phyloP scores from a whole-genome alignment of 2,329 filamentous ascomycete genomes.

The Curvularia sp. region DNA sequence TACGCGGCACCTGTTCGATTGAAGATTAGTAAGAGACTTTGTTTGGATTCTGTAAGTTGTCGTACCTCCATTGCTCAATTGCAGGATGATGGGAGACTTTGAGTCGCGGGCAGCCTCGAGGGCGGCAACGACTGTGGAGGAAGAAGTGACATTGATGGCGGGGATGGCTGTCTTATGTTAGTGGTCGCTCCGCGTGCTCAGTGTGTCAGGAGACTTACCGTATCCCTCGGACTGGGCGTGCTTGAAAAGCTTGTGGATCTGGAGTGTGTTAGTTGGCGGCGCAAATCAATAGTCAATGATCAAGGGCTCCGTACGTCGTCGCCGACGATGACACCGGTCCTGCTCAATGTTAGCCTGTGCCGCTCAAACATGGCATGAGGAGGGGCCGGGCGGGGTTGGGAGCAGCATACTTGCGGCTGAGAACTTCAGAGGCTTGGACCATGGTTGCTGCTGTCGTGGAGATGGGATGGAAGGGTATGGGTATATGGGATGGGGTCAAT shows the following conservation, averaged over 20 bases:
- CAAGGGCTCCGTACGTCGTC: slow-evolving; percentile 69
- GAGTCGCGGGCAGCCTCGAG: slow-evolving; percentile 94
- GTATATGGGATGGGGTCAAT: not conserved
- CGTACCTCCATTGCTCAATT: slow-evolving; percentile 79
- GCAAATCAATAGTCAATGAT: slow-evolving; percentile 60
- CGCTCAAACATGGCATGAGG: not conserved
- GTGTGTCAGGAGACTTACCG: not conserved
- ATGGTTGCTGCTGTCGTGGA: slow-evolving; percentile 22
- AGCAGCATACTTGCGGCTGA: slow-evolving; percentile 66
- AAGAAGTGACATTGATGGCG: slow-evolving; percentile 73
- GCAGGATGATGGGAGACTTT: slow-evolving; percentile 90
- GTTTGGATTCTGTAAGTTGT: slow-evolving; percentile 57
- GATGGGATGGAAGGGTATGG: not conserved
- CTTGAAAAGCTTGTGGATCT: slow-evolving; percentile 48
- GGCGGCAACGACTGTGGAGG: slow-evolving; percentile 76
- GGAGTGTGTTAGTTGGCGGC: not conserved
- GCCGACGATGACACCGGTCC: slow-evolving; percentile 61
- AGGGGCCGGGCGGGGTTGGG: slow-evolving; percentile 8
- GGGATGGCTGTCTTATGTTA: slow-evolving; percentile 37
- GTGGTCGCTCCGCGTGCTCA: not conserved
- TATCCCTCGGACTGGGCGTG: slow-evolving; percentile 81
- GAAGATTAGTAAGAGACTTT: slow-evolving; percentile 55
- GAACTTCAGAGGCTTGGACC: slow-evolving; percentile 46
- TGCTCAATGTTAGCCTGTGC: slow-evolving; percentile 17
- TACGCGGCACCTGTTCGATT: slow-evolving; percentile 74